Conservation (phyloP, 306 rosid species). For the Begonia fuchsioides region DNA sequence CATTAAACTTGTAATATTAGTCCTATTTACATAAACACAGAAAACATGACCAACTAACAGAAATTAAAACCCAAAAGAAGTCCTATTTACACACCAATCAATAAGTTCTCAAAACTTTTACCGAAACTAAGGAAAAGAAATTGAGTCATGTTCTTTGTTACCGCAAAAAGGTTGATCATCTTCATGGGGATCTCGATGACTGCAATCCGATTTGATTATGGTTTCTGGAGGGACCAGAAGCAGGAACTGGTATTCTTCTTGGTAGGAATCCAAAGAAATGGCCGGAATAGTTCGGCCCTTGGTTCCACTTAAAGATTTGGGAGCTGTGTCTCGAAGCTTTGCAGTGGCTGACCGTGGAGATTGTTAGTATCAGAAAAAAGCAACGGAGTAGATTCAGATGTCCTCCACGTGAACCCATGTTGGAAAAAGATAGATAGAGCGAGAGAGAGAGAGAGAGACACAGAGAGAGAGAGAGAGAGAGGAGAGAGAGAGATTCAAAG, state of each 20-base stretch:
- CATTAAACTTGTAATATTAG: too few species aligned
- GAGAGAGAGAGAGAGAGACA: not conserved
- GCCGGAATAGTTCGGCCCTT: slow-evolving; percentile 35
- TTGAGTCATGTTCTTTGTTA: too few species aligned
- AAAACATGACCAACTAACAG: too few species aligned
- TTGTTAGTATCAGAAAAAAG: slow-evolving; percentile 19
- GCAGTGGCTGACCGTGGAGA: slow-evolving; percentile 26
- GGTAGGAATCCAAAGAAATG: slow-evolving; percentile 79
- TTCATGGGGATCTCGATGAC: slow-evolving; percentile 55
- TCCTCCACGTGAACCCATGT: slow-evolving; percentile 38
- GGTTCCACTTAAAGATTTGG: slow-evolving; percentile 42
- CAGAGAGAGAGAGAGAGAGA: not conserved
- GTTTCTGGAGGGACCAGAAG: slow-evolving; percentile 82
- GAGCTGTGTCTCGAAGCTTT: slow-evolving; percentile 26
- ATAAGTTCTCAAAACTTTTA: too few species aligned
- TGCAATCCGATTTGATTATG: slow-evolving; percentile 70
- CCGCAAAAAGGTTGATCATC: not conserved
- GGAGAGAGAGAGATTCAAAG: not conserved
- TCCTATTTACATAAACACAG: too few species aligned
- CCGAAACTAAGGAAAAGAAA: too few species aligned
- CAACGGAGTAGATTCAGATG: slow-evolving; percentile 18
- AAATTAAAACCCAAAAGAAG: too few species aligned
- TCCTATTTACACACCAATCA: too few species aligned
- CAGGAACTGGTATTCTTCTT: slow-evolving; percentile 52
- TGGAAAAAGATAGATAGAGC: slow-evolving; percentile 11